Evolutionary conservation across 164 flowering plant genomes (phyloP).

Genomic region (Pachysandra terminalis): DNA sequence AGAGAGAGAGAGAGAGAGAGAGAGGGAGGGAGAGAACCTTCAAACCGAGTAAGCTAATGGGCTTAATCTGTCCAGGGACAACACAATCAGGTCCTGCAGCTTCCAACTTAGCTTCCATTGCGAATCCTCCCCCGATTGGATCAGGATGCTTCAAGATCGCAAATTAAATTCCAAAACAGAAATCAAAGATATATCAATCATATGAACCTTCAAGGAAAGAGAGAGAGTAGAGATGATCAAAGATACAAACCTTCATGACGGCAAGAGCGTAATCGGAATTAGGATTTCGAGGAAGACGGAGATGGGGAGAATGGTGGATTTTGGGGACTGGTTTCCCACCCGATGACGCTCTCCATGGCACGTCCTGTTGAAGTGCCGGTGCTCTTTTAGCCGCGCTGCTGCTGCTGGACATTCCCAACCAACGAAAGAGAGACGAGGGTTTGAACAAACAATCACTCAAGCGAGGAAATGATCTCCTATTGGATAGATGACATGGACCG

Average conservation of each 20-base stretch:
- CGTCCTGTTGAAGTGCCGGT: constrained; percentile 57
- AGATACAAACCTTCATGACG: constrained; percentile 58
- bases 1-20: not conserved
- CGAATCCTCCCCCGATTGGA: constrained; percentile 75
- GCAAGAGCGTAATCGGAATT: constrained; percentile 52
- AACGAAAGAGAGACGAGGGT: not conserved
- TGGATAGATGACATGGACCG: too few species aligned
- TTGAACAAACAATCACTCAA: too few species aligned
- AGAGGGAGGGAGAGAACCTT: constrained; percentile 40
- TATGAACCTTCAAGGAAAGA: not conserved
- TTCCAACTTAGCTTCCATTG: constrained; percentile 62
- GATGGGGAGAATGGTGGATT: constrained; percentile 72
- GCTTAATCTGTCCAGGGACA: constrained; percentile 71
- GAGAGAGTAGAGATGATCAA: not conserved
- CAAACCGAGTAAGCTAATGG: constrained; percentile 65
- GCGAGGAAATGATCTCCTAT: too few species aligned
- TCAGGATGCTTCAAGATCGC: constrained; percentile 51
- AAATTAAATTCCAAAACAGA: not conserved
- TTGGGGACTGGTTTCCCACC: constrained; percentile 62
- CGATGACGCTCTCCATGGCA: constrained; percentile 71
- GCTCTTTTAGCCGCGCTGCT: constrained; percentile 24
- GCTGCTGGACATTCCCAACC: constrained; percentile 7
- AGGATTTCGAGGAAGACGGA: constrained; percentile 56
- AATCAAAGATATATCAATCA: not conserved
- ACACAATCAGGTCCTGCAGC: constrained; percentile 91